Percentiles rank a stretch among this genome's conserved stretches.
Evolutionary conservation across 805 yeast species (phyloP).

Genomic region (Teunomyces gatunensis): DNA sequence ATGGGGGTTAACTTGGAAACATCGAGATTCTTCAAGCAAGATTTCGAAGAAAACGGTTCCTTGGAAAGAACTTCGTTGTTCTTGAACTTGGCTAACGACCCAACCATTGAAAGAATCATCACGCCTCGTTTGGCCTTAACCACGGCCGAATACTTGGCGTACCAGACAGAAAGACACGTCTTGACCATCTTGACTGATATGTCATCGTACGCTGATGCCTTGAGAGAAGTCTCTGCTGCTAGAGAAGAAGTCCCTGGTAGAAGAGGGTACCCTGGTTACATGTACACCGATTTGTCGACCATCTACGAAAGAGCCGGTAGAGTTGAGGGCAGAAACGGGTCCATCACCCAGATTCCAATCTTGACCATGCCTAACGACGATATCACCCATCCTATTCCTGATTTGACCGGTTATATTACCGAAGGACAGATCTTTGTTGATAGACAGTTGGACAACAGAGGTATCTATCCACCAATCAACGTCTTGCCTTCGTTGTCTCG

Average conservation of each 20-base stretch:
- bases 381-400: constrained; percentile 99
- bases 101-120: constrained; percentile 98
- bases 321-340: constrained; percentile 99
- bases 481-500: constrained; percentile 97
- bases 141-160: constrained; percentile 97
- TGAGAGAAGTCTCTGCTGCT: constrained; percentile 99
- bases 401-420: constrained; percentile 98
- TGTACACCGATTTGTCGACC: constrained; percentile 99
- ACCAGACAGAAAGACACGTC: constrained; percentile 99
- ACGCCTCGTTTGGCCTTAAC: constrained; percentile 99
- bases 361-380: constrained; percentile 99
- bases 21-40: constrained; percentile 97
- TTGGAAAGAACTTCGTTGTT: constrained; percentile 96
- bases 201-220: constrained; percentile 99
- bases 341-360: constrained; percentile 98
- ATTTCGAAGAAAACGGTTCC: constrained; percentile 98
- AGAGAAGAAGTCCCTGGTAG: constrained; percentile 99
- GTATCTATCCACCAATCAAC: constrained; percentile 98
- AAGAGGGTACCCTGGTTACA: constrained; percentile 99
- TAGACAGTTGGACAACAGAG: constrained; percentile 93
- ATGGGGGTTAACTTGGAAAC: constrained; percentile 99
- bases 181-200: constrained; percentile 96
- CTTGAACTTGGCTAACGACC: constrained; percentile 97
- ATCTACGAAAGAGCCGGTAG: constrained; percentile 99
- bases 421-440: constrained; percentile 98